Evolutionary conservation across 2,329 filamentous ascomycete genomes (phyloP).

Genomic region (Fusarium subtropicale): DNA sequence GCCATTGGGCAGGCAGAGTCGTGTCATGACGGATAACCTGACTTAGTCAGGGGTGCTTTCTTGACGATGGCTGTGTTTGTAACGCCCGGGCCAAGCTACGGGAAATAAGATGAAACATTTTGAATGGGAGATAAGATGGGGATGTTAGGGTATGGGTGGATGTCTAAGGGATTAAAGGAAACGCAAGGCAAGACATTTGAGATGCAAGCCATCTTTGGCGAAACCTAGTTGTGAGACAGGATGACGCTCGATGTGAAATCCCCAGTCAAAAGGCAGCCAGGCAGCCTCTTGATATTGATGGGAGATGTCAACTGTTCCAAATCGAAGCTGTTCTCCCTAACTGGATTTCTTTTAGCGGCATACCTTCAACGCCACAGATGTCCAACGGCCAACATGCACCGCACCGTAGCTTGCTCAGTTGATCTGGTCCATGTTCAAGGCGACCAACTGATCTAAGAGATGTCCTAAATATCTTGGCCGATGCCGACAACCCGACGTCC

Average conservation of each 20-base stretch:
- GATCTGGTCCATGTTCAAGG: neutral
- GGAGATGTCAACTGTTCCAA: neutral
- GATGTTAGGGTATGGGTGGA: neutral
- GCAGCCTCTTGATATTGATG: neutral
- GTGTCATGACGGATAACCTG: slow-evolving; percentile 12
- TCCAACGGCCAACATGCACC: neutral
- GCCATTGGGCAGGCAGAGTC: neutral
- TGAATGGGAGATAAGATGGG: neutral
- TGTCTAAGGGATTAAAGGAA: neutral
- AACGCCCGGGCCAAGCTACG: slow-evolving; percentile 5
- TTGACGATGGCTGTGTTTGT: slow-evolving; percentile 1
- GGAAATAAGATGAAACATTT: slow-evolving; percentile 29
- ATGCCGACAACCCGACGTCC: slow-evolving; percentile 15
- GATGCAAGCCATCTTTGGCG: neutral
- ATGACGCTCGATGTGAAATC: neutral
- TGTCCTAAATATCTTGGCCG: neutral
- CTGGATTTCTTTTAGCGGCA: neutral
- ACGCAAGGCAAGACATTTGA: neutral
- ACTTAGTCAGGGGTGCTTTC: neutral
- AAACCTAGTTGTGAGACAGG: neutral
- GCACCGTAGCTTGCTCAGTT: neutral
- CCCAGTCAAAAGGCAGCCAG: neutral
- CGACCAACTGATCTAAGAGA: neutral
- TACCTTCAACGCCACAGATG: slow-evolving; percentile 11
- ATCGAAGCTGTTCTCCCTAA: neutral